Evolutionary conservation across 108 stramenopile genomes (phyloP), one percentile per base, ranked within the genome.

Genomic region (Asterionellopsis glacialis): DNA sequence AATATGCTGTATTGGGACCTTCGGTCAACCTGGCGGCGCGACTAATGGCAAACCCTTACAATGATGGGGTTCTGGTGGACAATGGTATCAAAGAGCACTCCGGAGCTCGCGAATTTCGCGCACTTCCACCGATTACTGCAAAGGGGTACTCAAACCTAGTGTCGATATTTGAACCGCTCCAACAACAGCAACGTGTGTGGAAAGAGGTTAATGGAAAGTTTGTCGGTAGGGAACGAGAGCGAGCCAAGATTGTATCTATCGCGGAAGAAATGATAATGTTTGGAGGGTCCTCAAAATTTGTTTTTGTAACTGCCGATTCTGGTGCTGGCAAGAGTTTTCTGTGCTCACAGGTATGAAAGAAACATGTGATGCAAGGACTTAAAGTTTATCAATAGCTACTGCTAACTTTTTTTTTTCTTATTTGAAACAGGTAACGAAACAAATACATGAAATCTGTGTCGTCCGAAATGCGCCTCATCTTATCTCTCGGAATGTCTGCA

Each of bases 141-240:
- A 84, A 84, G 61, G 83, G 83, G 1, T 84, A 84, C 57, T 65
- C 67, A 18, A 74, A 79, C 11, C 77, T 77, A 38, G 83, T 84
- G 6, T 63, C 83, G 1, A 76, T 84, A 45, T 80, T 81, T 51
- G 74, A 79, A 59, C 83, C 83, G 0, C n/a, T 76, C 3, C 16
- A 47, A 19, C 16, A 21, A 4, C 19, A 19, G 9, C 16, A 47
- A 9, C 16, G 45, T 16, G 45, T 16, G 3, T 47, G 45, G 45
- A 21, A 21, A 21, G 19, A 47, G 2, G 18, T 4, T 7, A 47
- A 19, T 47, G n/a, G 18, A 19, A 16, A 47, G 18, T 69, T 69
- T 45, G 51, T 61, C 10, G 68, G 68, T 14, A 25, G 68, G 7
- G 33, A 39, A 16, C 24, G 45, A 43, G 68, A 69, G 26, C 55